These are phyloP conservation scores for Thuja plicata DNA, from an alignment of 83 land plant species.

Conservation along the genomic window DNA sequence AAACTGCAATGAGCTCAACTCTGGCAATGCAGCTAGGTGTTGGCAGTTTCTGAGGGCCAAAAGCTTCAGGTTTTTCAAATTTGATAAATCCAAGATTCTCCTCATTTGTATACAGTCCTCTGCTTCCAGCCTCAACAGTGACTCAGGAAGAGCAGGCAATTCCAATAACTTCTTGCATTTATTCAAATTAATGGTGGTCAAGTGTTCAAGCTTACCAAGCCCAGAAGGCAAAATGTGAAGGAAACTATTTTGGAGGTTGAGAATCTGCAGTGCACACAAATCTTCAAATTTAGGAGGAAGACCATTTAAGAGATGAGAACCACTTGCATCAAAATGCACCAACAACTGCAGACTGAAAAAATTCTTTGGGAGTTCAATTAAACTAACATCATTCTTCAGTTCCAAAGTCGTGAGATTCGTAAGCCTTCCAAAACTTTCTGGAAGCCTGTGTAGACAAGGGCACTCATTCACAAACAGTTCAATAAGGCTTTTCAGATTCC, in stretches of 20 bases:
- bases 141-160: background rate
- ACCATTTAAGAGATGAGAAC: background rate
- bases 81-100: background rate
- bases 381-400: background rate
- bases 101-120: background rate
- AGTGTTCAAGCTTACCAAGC: background rate
- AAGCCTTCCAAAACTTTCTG: background rate
- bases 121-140: background rate
- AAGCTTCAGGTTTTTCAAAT: background rate
- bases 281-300: background rate
- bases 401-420: background rate
- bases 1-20: background rate
- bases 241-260: background rate
- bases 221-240: background rate
- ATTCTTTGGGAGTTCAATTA: background rate
- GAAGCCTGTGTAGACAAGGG: background rate
- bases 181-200: background rate
- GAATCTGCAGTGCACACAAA: background rate
- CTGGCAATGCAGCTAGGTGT: background rate
- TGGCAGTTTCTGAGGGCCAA: background rate
- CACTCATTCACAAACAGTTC: background rate
- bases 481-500: background rate
- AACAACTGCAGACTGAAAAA: background rate
- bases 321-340: background rate
- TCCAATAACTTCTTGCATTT: background rate